A percentile compares a stretch with the other conserved stretches of the same genome.
Evolutionary conservation across 345 rosid species (phyloP).

Genomic region (Heritiera fomes): DNA sequence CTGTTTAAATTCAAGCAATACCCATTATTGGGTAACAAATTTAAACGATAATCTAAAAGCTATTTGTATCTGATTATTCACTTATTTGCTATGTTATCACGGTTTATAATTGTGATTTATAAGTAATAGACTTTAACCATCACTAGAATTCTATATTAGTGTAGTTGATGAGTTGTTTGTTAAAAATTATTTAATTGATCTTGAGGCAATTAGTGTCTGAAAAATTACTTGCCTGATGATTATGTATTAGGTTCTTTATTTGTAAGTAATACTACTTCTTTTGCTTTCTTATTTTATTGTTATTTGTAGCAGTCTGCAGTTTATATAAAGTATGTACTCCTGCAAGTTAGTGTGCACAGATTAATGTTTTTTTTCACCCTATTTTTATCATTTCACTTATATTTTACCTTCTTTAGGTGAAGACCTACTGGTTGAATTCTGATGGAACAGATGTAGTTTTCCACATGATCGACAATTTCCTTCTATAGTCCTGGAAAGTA

Average conservation of each 20-base stretch:
- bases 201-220: background rate
- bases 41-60: background rate
- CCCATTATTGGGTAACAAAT: background rate
- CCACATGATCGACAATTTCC: slow-evolving; percentile 88
- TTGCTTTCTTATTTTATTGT: background rate
- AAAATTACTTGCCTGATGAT: background rate
- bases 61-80: background rate
- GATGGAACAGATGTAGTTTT: slow-evolving; percentile 90
- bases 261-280: background rate
- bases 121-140: background rate
- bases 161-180: background rate
- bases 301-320: background rate
- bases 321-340: background rate
- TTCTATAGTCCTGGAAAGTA: slow-evolving; percentile 41
- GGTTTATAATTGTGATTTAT: slow-evolving; percentile 1
- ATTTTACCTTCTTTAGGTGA: slow-evolving; percentile 48
- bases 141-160: background rate
- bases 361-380: background rate
- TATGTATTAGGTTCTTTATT: background rate
- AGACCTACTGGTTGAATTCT: slow-evolving; percentile 84
- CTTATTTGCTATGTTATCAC: background rate
- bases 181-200: background rate
- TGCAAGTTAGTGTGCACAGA: background rate
- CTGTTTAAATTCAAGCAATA: background rate
- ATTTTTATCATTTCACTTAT: background rate